phyloP scores from a whole-genome alignment of 768 basidiomycete genomes.

The Boletellus sp. region DNA sequence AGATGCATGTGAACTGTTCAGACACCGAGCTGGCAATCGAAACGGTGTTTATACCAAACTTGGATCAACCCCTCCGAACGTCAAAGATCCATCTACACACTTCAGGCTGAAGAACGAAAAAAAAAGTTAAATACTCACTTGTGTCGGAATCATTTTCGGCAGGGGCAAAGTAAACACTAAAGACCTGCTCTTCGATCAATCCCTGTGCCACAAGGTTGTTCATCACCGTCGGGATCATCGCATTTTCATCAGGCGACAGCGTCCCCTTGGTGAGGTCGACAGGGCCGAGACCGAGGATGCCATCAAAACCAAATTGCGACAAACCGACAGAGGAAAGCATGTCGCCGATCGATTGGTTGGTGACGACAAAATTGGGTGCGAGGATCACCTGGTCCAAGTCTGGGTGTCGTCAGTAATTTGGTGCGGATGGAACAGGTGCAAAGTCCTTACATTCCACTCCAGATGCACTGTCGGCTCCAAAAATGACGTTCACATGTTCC shows the following conservation, averaged over 20 bases:
- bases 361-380: not conserved
- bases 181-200: conserved; percentile 9
- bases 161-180: conserved; percentile 20
- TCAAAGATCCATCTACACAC: not conserved
- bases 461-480: not conserved
- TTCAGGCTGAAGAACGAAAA: not conserved
- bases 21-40: not conserved
- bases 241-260: not conserved
- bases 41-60: not conserved
- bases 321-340: not conserved
- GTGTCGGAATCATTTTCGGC: conserved; percentile 1
- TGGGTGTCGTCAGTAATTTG: not conserved
- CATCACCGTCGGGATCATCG: conserved; percentile 17
- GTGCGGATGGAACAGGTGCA: too few species aligned
- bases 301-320: not conserved
- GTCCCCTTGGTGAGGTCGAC: not conserved
- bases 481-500: not conserved
- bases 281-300: not conserved
- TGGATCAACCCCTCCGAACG: not conserved
- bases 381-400: not conserved
- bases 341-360: not conserved
- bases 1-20: not conserved
- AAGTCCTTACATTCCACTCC: not conserved
- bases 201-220: conserved; percentile 17
- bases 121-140: conserved; percentile 2